Conservation (phyloP, 805 yeast genomes). For the Candida railenensis region DNA sequence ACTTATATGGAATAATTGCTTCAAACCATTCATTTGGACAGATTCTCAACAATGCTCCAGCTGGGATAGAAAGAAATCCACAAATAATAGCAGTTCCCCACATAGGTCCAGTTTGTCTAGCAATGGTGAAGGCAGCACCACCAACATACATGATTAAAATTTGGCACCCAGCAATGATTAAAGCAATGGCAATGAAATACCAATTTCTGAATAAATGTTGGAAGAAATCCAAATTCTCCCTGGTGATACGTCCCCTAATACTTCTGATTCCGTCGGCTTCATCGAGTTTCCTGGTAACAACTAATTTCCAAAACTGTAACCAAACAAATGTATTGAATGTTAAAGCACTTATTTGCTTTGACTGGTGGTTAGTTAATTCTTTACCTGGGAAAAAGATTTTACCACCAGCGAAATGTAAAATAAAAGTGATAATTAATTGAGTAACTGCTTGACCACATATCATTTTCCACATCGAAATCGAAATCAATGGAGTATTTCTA, state of each 20-base stretch:
- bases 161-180: constrained; percentile 80
- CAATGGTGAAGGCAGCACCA: constrained; percentile 89
- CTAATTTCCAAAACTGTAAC: constrained; percentile 93
- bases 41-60: constrained; percentile 72
- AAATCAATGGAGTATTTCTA: constrained; percentile 72
- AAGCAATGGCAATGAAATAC: constrained; percentile 73
- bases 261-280: constrained; percentile 70
- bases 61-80: constrained; percentile 79
- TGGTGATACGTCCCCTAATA: constrained; percentile 57
- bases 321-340: constrained; percentile 96
- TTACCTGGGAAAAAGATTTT: constrained; percentile 49
- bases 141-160: constrained; percentile 93
- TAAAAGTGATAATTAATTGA: constrained; percentile 79
- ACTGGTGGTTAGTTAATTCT: constrained; percentile 38
- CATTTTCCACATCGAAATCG: constrained; percentile 98
- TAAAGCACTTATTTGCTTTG: constrained; percentile 69
- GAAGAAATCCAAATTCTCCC: constrained; percentile 75
- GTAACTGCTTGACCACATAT: constrained; percentile 80
- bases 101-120: constrained; percentile 75
- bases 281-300: constrained; percentile 88
- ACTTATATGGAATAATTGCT: constrained; percentile 60
- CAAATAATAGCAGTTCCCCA: constrained; percentile 88
- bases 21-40: constrained; percentile 80
- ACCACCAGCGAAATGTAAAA: constrained; percentile 76
- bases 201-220: constrained; percentile 78